Evolutionary conservation across 306 rosid genomes (phyloP), one percentile per base, ranked within the genome.

Genomic region (Cicer judaicum): DNA sequence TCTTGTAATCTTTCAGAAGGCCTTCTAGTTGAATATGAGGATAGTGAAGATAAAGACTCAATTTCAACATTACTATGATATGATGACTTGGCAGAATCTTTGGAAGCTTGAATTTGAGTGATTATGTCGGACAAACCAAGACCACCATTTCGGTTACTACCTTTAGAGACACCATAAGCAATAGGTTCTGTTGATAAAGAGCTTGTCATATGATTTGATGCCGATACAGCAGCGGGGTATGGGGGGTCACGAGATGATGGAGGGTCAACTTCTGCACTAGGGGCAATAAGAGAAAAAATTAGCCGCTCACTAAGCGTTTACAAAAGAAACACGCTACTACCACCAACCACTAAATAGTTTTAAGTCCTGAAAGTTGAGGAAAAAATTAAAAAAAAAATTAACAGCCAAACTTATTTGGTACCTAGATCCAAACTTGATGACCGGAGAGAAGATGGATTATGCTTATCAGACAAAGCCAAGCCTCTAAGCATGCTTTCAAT

Each of bases 161-260:
- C 87, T 87, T 90, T 95, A 79, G 55, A 87, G 76, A 67, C 77
- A 78, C 85, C 82, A 64, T 91, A 86, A 54, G 89, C 79, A 50
- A 86, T 73, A 68, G 92, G 83, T 81, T 92, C 98, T 75, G 86
- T 54, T 73, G 86, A 80, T 70, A 81, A 84, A 82, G 98, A 86
- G 84, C 81, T 92, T 67, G 86, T 52, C 68, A 90, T 74, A 79
- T 95, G 87, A 86, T 89, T 90, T 79, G 96, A 84, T 50, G 96
- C 98, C 10, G 96, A 75, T 74, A 80, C 91, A 64, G 97, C 91
- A 56, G 97, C 96, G 63, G 99, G 99, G 76, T 85, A 92, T 44
- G 99, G 99, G 81, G 99, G 99, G 81, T 95, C 99, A 85, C 99
- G 99, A 92, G 99, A 87, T 72, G 99, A 95, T 87, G 99, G 99